phyloP scores from a whole-genome alignment of 2,329 filamentous ascomycete species.

The Epichloe baconii region DNA sequence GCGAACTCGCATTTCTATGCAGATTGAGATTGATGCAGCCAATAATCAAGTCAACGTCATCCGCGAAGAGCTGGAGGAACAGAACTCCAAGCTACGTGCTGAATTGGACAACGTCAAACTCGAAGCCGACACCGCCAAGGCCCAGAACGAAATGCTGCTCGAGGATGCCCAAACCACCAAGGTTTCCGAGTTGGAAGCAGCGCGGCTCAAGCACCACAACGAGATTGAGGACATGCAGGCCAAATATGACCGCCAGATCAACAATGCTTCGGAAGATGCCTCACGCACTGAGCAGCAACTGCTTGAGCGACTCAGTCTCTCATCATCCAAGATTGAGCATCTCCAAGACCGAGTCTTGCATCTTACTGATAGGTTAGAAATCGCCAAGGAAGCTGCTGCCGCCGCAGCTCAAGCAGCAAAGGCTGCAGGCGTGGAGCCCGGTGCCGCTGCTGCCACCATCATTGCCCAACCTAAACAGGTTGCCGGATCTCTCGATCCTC shows the following conservation, averaged over 20 bases:
- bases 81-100: constrained; percentile 56
- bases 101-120: constrained; percentile 68
- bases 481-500: constrained; percentile 35
- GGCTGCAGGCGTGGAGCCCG: constrained; percentile 33
- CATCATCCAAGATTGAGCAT: constrained; percentile 72
- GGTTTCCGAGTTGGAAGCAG: constrained; percentile 37
- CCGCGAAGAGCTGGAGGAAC: constrained; percentile 68
- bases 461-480: constrained; percentile 12
- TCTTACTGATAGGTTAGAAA: constrained; percentile 81
- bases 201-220: constrained; percentile 48
- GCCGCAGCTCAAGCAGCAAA: constrained; percentile 69
- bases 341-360: constrained; percentile 74
- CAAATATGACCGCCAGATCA: constrained; percentile 61
- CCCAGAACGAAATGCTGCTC: constrained; percentile 69
- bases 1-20: constrained; percentile 64
- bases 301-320: constrained; percentile 67
- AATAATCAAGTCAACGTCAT: constrained; percentile 78
- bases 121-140: constrained; percentile 69
- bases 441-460: constrained; percentile 9
- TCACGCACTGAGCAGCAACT: constrained; percentile 69
- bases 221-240: constrained; percentile 62
- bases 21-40: constrained; percentile 69
- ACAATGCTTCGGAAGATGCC: constrained; percentile 66
- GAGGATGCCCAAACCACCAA: constrained; percentile 67
- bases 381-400: constrained; percentile 75